A percentile compares a stretch with the other conserved stretches of the same genome.
These are phyloP conservation scores for Artemisia argyi DNA, from an alignment of 129 eudicot genomes.

Conservation along the genomic window DNA sequence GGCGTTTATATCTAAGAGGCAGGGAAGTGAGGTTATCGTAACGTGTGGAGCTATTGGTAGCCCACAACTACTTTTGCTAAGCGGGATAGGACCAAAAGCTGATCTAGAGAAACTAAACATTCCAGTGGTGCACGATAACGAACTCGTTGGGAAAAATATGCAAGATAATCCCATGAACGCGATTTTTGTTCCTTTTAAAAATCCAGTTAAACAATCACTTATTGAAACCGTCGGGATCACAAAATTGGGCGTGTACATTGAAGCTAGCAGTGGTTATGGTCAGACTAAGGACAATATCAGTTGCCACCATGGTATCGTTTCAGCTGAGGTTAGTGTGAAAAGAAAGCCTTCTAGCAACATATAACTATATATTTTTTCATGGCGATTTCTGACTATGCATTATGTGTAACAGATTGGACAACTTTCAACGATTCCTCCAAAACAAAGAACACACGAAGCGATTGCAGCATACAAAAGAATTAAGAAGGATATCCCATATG, in stretches of 20 bases:
- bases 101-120: slow-evolving; percentile 75
- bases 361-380: not conserved
- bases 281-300: slow-evolving; percentile 59
- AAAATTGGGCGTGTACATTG: slow-evolving; percentile 69
- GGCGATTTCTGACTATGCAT: not conserved
- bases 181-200: slow-evolving; percentile 62
- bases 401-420: slow-evolving; percentile 74
- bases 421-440: slow-evolving; percentile 82
- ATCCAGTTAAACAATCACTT: slow-evolving; percentile 58
- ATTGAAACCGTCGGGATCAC: slow-evolving; percentile 87
- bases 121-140: slow-evolving; percentile 55
- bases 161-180: slow-evolving; percentile 89
- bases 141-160: slow-evolving; percentile 82
- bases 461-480: slow-evolving; percentile 47
- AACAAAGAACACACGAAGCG: slow-evolving; percentile 62
- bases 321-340: slow-evolving; percentile 68
- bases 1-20: slow-evolving; percentile 56
- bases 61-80: slow-evolving; percentile 83
- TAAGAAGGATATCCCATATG: slow-evolving; percentile 62
- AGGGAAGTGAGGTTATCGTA: slow-evolving; percentile 66
- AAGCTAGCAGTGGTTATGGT: slow-evolving; percentile 86
- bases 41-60: slow-evolving; percentile 94
- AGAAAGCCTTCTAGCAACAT: not conserved
- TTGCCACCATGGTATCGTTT: slow-evolving; percentile 64
- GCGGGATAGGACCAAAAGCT: slow-evolving; percentile 84